Percentiles rank a stretch among this genome's conserved stretches.
Evolutionary conservation across 2,329 filamentous ascomycete species (phyloP).

Genomic region (Arthrobotrys conoides): DNA sequence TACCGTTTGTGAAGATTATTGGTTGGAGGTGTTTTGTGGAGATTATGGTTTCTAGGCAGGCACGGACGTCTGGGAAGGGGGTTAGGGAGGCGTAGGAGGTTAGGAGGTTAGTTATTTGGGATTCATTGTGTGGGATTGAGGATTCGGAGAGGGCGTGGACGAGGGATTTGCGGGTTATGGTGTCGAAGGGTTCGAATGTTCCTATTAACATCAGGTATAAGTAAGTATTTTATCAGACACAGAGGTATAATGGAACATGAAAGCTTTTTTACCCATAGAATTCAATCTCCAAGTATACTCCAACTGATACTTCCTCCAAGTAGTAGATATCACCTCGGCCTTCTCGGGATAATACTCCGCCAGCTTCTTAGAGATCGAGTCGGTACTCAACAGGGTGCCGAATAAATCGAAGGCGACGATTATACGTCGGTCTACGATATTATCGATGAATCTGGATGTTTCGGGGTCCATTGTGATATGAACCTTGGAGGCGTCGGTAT

Average conservation of each 20-base stretch:
- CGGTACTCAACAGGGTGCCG: constrained; percentile 80
- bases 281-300: constrained; percentile 84
- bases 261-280: constrained; percentile 77
- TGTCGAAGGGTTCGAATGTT: constrained; percentile 74
- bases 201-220: too few species aligned
- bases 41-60: constrained; percentile 70
- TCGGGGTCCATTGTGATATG: constrained; percentile 33
- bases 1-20: constrained; percentile 81
- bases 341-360: constrained; percentile 71
- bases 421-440: constrained; percentile 54
- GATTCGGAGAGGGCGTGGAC: constrained; percentile 76
- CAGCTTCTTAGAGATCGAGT: constrained; percentile 76
- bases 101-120: constrained; percentile 71
- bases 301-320: constrained; percentile 79
- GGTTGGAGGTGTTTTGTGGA: constrained; percentile 68
- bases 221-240: too few species aligned
- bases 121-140: constrained; percentile 19
- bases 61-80: constrained; percentile 76
- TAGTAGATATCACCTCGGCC: constrained; percentile 72
- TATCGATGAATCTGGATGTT: constrained; percentile 47
- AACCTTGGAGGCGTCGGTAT: not conserved
- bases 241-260: too few species aligned
- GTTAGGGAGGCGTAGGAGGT: constrained; percentile 76
- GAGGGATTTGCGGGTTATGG: constrained; percentile 76
- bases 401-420: constrained; percentile 82